Base-by-base conservation (phyloP, 163 green algal species). In the Volvox carteri region DNA sequence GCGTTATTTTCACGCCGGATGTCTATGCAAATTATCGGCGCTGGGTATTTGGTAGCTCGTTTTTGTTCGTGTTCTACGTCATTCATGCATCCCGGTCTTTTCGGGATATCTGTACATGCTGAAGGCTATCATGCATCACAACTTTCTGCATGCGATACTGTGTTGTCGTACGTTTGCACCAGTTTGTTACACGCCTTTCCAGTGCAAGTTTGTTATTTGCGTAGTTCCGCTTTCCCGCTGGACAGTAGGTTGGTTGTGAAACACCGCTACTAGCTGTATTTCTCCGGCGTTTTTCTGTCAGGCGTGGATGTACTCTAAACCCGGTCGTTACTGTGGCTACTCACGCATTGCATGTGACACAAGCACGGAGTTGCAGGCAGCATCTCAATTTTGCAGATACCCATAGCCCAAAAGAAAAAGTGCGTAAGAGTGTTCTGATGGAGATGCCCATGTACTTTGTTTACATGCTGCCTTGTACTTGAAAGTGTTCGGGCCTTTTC, bases 381-480 rank as follows among this genome's bases (percentile, higher is more conserved):
- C 75, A 84, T 84, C n/a, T n/a, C 48, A 46, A 48, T 84, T 84
- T 84, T 84, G 75, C 48, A 84, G 75, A 30, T n/a, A 5, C 6
- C 18, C 37, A 65, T 67, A 44, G 25, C 44, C 11, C 11, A 80
- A 80, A 65, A 80, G 44, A 54, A 9, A 35, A 11, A 78, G 37
- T 78, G 37, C 28, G n/a, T n/a, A n/a, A n/a, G n/a, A n/a, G n/a
- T n/a, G n/a, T 48, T 46, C 33, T 28, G 67, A 50, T 37, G 41
- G 30, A 37, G 70, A 39, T 75, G 39, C 37, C 39, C 70, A 1
- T 78, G 70, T 78, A 78, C 35, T 37, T 11, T 78, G 42, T 35
- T 52, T 35, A 7, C 37, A 3, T 41, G 70, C 70, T 78, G 70
- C 70, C 70, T 78, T 78, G 70, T 78, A 78, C 39, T 23, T 1